A percentile compares a stretch with the other conserved stretches of the same genome.
These are phyloP conservation scores for Nyctanthes arbortristis DNA, from an alignment of 257 asterid species.

Conservation along the genomic window DNA sequence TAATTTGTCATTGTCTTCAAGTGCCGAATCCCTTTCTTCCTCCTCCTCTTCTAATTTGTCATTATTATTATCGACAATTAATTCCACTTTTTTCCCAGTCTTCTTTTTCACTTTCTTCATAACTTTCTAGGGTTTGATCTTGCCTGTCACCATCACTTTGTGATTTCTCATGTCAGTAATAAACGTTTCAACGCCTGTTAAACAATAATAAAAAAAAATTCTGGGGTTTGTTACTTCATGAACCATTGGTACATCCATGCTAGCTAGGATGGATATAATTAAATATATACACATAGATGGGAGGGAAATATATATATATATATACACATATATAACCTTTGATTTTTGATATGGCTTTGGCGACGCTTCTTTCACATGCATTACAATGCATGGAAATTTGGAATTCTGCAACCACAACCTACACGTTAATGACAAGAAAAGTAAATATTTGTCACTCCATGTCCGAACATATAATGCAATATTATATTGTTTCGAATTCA, in stretches of 20 bases:
- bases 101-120: too few species aligned
- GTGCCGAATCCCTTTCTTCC: slow-evolving; percentile 7
- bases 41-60: slow-evolving; percentile 23
- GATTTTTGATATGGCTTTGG: slow-evolving; percentile 58
- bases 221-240: too few species aligned
- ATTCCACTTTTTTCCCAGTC: slow-evolving; percentile 61
- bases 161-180: slow-evolving; percentile 63
- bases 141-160: slow-evolving; percentile 53
- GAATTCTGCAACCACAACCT: slow-evolving; percentile 60
- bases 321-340: too few species aligned
- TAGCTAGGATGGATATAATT: neutral
- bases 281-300: neutral
- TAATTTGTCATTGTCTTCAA: slow-evolving; percentile 16
- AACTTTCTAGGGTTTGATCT: slow-evolving; percentile 56
- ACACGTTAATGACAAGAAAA: neutral
- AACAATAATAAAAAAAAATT: neutral
- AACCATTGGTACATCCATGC: neutral
- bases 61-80: slow-evolving; percentile 43
- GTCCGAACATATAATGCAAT: too few species aligned
- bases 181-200: slow-evolving; percentile 63
- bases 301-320: slow-evolving; percentile 17
- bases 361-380: too few species aligned
- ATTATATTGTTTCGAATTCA: too few species aligned
- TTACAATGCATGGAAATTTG: slow-evolving; percentile 76
- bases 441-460: too few species aligned